These are phyloP conservation scores for Pestalotiopsis fici DNA, from an alignment of 2,329 filamentous ascomycete genomes.

Conservation along the genomic window DNA sequence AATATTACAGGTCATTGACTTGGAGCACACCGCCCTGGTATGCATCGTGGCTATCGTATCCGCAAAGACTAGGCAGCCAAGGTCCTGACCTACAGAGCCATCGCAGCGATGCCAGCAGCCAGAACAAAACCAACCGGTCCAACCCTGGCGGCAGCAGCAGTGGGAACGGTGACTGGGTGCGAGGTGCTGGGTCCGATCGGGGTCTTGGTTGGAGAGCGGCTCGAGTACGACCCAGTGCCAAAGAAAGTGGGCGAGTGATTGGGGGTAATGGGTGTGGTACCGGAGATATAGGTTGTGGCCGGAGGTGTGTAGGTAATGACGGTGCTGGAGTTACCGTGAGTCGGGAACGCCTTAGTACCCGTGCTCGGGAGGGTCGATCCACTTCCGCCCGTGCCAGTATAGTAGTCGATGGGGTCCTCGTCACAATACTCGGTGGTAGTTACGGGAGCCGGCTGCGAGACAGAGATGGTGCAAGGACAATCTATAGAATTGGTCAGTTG, in stretches of 20 bases:
- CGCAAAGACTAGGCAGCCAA: background rate
- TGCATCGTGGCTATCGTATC: background rate
- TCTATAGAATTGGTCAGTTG: constrained; percentile 34
- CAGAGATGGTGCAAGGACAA: constrained; percentile 47
- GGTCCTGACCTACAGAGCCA: constrained; percentile 33
- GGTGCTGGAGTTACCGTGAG: constrained; percentile 13
- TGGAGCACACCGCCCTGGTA: background rate
- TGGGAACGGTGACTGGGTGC: constrained; percentile 29
- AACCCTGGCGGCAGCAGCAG: constrained; percentile 37
- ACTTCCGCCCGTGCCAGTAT: constrained; percentile 8
- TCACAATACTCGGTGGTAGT: constrained; percentile 25
- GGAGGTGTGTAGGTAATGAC: constrained; percentile 23
- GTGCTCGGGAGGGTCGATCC: background rate
- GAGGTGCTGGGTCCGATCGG: constrained; percentile 26
- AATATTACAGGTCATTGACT: background rate
- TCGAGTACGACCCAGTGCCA: background rate
- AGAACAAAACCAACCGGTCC: constrained; percentile 36
- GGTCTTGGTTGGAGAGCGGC: constrained; percentile 18
- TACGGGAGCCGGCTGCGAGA: constrained; percentile 29
- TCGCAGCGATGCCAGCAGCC: constrained; percentile 37
- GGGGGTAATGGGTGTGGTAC: constrained; percentile 8
- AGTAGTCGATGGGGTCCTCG: constrained; percentile 13
- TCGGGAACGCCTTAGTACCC: background rate
- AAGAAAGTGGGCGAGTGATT: constrained; percentile 13
- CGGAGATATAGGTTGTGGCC: constrained; percentile 22